Evolutionary conservation across 148 eudicot genomes (phyloP).

Genomic region (Camellia lanceoleosa): DNA sequence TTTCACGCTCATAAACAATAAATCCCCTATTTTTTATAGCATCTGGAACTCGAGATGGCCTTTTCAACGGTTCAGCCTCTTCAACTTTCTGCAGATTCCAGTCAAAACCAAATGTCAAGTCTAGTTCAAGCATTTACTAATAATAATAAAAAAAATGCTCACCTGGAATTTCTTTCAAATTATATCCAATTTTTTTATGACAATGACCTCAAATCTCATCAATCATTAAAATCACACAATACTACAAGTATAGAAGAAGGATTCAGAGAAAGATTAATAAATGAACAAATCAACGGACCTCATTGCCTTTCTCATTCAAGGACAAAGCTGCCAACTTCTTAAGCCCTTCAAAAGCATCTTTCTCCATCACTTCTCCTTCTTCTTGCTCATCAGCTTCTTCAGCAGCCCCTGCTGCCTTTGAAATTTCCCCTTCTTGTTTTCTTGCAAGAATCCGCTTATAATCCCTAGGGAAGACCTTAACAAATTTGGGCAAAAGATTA

Average conservation of each 20-base stretch:
- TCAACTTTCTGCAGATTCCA: constrained; percentile 32
- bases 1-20: constrained; percentile 86
- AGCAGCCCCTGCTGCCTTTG: constrained; percentile 41
- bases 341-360: constrained; percentile 81
- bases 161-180: neutral
- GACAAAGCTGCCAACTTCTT: constrained; percentile 72
- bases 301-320: constrained; percentile 28
- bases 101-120: neutral
- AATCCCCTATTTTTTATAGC: constrained; percentile 86
- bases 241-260: neutral
- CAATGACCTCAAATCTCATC: neutral
- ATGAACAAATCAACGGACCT: constrained; percentile 29
- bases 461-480: constrained; percentile 96
- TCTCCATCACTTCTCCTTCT: constrained; percentile 58
- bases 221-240: neutral
- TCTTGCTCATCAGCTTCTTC: constrained; percentile 54
- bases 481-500: constrained; percentile 63
- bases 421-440: constrained; percentile 52
- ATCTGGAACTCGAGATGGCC: constrained; percentile 70
- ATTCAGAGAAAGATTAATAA: neutral
- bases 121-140: neutral
- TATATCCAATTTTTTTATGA: neutral
- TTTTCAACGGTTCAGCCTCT: constrained; percentile 32
- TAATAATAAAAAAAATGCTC: neutral
- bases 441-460: constrained; percentile 81